phyloP scores from a whole-genome alignment of 345 rosid genomes.

The Brassica cretica region DNA sequence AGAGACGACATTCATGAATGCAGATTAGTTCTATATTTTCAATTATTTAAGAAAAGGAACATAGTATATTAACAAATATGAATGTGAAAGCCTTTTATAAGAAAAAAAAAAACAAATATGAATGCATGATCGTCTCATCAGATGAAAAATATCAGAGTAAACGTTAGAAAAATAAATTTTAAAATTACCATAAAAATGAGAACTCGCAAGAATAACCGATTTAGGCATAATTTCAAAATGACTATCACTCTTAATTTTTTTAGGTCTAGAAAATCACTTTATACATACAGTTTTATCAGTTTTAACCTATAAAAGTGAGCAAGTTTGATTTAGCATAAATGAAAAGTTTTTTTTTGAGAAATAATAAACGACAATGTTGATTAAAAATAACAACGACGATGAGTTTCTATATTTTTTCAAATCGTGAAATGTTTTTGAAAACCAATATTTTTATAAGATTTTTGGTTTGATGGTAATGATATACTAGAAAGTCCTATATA shows the following conservation, averaged over 20 bases:
- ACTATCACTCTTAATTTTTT: not conserved
- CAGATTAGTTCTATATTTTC: not conserved
- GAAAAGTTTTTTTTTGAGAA: not conserved
- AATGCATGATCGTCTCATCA: not conserved
- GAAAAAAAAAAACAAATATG: not conserved
- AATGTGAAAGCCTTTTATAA: too few relatives aligned
- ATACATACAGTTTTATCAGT: not conserved
- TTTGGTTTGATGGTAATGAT: not conserved
- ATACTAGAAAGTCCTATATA: not conserved
- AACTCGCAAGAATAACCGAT: not conserved
- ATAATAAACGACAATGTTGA: not conserved
- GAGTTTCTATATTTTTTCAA: not conserved
- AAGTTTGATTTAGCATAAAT: not conserved
- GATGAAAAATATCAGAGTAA: not conserved
- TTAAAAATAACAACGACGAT: not conserved
- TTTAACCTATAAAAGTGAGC: not conserved
- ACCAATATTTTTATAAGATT: not conserved
- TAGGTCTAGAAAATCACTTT: not conserved
- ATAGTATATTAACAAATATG: not conserved
- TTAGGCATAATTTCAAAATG: not conserved
- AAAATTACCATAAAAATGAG: not conserved
- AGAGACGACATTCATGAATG: not conserved
- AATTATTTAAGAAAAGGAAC: not conserved
- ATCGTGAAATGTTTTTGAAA: not conserved
- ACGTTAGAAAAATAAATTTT: not conserved